These are phyloP conservation scores for Trypanosoma vivax DNA, from an alignment of 208 protist genomes.

Conservation along the genomic window DNA sequence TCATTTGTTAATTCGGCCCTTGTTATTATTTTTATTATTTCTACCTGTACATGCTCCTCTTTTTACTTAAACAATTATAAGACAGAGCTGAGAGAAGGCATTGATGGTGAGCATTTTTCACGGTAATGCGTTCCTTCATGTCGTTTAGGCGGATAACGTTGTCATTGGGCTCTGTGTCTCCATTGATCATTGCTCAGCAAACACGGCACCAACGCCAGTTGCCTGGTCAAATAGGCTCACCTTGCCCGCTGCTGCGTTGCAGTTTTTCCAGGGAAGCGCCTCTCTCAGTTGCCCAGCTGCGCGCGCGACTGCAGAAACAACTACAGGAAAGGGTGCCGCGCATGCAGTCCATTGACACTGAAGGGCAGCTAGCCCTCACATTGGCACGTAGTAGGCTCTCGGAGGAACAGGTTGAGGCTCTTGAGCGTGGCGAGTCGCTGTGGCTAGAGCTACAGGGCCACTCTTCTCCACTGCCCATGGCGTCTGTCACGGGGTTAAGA, in stretches of 20 bases:
- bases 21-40: too few relatives aligned
- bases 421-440: slow-evolving; percentile 53
- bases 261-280: slow-evolving; percentile 6
- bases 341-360: slow-evolving; percentile 51
- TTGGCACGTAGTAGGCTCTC: slow-evolving; percentile 40
- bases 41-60: too few relatives aligned
- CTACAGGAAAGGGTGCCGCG: slow-evolving; percentile 9
- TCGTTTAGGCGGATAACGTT: too few relatives aligned
- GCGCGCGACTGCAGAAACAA: slow-evolving; percentile 10
- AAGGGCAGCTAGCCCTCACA: slow-evolving; percentile 49
- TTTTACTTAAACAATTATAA: too few relatives aligned
- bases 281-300: slow-evolving; percentile 15
- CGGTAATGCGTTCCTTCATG: too few relatives aligned
- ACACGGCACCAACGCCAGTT: slow-evolving; percentile 16
- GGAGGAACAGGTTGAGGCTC: slow-evolving; percentile 60
- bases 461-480: slow-evolving; percentile 32
- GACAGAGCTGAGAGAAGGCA: too few relatives aligned
- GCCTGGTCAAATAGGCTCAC: not conserved
- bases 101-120: too few relatives aligned
- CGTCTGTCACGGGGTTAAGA: slow-evolving; percentile 51
- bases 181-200: slow-evolving; percentile 19
- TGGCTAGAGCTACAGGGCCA: slow-evolving; percentile 57
- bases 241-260: slow-evolving; percentile 3
- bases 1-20: too few relatives aligned
- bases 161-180: too few relatives aligned